Evolutionary conservation across 352 stramenopile species (phyloP), one percentile per base, ranked within the genome.

Genomic region (Phytophthora boehmeriae): DNA sequence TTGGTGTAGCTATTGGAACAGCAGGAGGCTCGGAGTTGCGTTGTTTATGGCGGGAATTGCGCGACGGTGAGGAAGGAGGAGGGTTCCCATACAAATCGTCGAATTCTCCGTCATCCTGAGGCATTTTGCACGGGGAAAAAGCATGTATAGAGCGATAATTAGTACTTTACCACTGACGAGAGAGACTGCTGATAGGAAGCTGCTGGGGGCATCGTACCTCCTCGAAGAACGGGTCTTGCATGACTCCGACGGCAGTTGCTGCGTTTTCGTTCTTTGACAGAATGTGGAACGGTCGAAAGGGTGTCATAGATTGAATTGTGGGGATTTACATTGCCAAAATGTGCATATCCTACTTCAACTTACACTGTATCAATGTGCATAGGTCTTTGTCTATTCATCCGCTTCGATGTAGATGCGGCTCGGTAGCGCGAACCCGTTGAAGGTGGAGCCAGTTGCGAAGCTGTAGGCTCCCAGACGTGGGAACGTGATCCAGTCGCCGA

Each of bases 81-180:
- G 66, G 51, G 47, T 73, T 66, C 39, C 56, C 74, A 43, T 92
- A 92, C 45, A 90, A 70, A 75, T 93, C 83, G 50, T 90, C 83
- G 47, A 93, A 93, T 55, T 88, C 83, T 14, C 74, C 81, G 56
- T 88, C 78, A 69, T 91, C 83, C 72, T 93, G 62, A 2, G 20
- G 54, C 8, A 27, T 47, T 50, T 56, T 8, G 35, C 25, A 10
- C 5, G 22, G 41, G 11, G 59, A 59, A 50, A 52, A 34, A 19
- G 54, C 49, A 49, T 27, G 23, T 60, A 17, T 2, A 60, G 28
- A 30, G 19, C 46, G 58, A 22, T 59, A 19, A 56, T 36, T 44
- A 8, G 27, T 17, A 14, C 6, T 3, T 53, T 11, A 14, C 3
- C 1, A 52, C 13, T 8, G 11, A n/a, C 20, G 8, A 14, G 0